Base-by-base conservation (phyloP, 2,329 filamentous ascomycete genomes). In the Fusarium falciforme region DNA sequence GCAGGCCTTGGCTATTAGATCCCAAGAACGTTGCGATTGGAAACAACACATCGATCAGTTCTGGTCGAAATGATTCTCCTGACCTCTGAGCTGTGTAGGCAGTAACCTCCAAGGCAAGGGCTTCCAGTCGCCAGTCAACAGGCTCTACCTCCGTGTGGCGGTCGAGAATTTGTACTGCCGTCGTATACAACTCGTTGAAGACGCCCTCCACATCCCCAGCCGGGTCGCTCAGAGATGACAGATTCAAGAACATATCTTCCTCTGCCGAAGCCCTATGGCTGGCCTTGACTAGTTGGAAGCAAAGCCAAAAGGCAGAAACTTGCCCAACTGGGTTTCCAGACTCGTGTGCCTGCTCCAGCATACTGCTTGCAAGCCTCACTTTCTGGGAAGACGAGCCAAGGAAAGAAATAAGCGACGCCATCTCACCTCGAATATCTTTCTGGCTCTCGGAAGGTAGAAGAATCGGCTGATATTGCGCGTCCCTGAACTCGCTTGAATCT, bases 41-140 rank as follows among this genome's bases (percentile, higher is more conserved):
- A 80, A 98, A 99, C 14, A 99, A 85, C 0, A 95, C 91, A 76
- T 99, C 96, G 60, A 98, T 94, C 11, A 99, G 88, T 79, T 98
- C 96, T 4, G 91, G 89, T 4, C 93, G 91, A 81, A 98, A 99
- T 0, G 89, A 89, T 61, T 87, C 80, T 22, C 90, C 88, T 40
- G 93, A 85, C 20, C 89, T 89, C 29, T 89, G 86, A 4, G 96
- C 94, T 70, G 94, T 92, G 64, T 96, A 89, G 0, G 95, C 92
- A 8, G 95, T 87, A 2, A 93, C 89, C 80, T 98, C 96, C 2
- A 99, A 84, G 1, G 95, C 93, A 36, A 98, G 87, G 2, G 94
- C 93, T 80, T 93, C 89, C 22, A 94, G 82, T 35, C 92, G 90
- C 93, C 93, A 95, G 78, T 96, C 92, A 1, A 79, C 66, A 1